A percentile compares a stretch with the other conserved stretches of the same genome.
These are phyloP conservation scores for Trametes punicea DNA, from an alignment of 768 basidiomycete species.

Conservation along the genomic window DNA sequence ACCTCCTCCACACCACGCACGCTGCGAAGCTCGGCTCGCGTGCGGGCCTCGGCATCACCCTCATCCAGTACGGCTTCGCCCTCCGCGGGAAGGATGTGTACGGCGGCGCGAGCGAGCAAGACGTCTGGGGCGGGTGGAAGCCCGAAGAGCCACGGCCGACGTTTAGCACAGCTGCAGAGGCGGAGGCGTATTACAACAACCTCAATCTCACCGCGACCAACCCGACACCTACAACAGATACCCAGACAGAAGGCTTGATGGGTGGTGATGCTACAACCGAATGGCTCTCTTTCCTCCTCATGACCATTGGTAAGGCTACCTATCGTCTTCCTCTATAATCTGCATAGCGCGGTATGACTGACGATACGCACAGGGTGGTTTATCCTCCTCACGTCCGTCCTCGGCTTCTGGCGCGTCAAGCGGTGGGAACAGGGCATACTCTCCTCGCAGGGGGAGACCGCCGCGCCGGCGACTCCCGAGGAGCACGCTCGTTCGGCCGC, in stretches of 20 bases:
- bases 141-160: conserved; percentile 32
- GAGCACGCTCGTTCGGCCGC: conserved; percentile 21
- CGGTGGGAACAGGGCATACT: conserved; percentile 82
- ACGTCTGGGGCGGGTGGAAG: conserved; percentile 31
- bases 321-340: neutral
- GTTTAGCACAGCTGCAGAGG: conserved; percentile 44
- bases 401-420: conserved; percentile 88
- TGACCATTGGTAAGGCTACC: conserved; percentile 66
- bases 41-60: conserved; percentile 91
- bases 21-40: conserved; percentile 90
- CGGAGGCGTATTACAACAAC: conserved; percentile 41
- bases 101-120: conserved; percentile 18
- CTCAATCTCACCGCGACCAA: conserved; percentile 21
- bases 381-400: conserved; percentile 83
- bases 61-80: conserved; percentile 94
- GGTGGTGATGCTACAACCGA: conserved; percentile 68
- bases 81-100: conserved; percentile 47
- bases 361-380: conserved; percentile 62
- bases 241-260: conserved; percentile 6
- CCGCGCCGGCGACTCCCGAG: conserved; percentile 21
- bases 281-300: conserved; percentile 93
- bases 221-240: conserved; percentile 3
- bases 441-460: conserved; percentile 44
- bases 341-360: neutral
- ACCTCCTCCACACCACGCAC: conserved; percentile 90